Evolutionary conservation across 352 stramenopile genomes (phyloP).

Genomic region (Sclerospora graminicola): DNA sequence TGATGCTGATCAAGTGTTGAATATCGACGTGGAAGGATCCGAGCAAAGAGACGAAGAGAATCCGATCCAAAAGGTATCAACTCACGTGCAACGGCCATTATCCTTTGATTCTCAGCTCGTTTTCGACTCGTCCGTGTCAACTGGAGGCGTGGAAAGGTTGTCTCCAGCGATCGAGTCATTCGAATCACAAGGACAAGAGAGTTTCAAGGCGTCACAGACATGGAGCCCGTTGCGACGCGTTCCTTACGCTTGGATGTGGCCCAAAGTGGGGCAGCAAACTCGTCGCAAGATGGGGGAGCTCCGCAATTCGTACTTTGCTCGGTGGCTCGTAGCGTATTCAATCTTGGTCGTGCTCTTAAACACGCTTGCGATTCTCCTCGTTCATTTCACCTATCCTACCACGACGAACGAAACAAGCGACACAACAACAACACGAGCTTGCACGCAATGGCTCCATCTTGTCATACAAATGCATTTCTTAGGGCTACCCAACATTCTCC

Average conservation of each 20-base stretch:
- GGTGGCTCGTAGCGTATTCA: constrained; percentile 55
- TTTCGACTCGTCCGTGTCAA: too few relatives aligned
- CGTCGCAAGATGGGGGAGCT: constrained; percentile 29
- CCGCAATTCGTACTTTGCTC: constrained; percentile 63
- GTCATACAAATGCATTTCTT: constrained; percentile 41
- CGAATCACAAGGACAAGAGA: too few relatives aligned
- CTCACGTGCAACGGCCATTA: too few relatives aligned
- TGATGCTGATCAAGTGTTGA: too few relatives aligned
- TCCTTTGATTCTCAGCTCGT: too few relatives aligned
- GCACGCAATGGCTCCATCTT: constrained; percentile 25
- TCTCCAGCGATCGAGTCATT: too few relatives aligned
- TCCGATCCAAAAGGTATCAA: too few relatives aligned
- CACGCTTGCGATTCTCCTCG: constrained; percentile 26
- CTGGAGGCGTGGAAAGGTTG: too few relatives aligned
- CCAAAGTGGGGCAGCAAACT: constrained; percentile 17
- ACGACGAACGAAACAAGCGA: constrained; percentile 3
- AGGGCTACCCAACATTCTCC: constrained; percentile 38
- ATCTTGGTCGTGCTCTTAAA: constrained; percentile 37
- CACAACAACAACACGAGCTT: constrained; percentile 8
- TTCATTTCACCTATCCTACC: constrained; percentile 22
- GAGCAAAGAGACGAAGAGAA: too few relatives aligned
- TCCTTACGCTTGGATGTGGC: constrained; percentile 19
- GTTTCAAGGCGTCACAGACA: too few relatives aligned
- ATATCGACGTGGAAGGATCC: too few relatives aligned
- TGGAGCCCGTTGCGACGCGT: not conserved